These are phyloP conservation scores for Spathaspora gorwiae DNA, from an alignment of 805 yeast species.

Conservation along the genomic window DNA sequence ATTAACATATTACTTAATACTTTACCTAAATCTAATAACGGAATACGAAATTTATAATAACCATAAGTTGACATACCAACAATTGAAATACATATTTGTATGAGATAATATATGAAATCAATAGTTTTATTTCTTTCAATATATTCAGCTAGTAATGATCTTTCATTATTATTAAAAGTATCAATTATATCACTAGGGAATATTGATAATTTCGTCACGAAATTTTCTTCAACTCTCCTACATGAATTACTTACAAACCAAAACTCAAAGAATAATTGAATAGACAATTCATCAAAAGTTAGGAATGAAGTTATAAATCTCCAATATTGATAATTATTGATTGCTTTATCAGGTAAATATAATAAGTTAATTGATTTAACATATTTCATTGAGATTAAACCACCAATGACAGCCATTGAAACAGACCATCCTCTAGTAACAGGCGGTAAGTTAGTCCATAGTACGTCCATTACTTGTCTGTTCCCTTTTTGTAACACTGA, in stretches of 20 bases:
- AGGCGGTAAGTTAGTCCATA: conserved; percentile 15
- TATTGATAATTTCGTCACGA: conserved; percentile 10
- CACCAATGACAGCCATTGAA: conserved; percentile 18
- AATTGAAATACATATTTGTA: conserved; percentile 21
- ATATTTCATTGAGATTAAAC: conserved; percentile 15
- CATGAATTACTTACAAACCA: conserved; percentile 16
- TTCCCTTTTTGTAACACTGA: too few species aligned
- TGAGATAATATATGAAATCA: conserved; percentile 28
- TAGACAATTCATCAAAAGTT: conserved; percentile 23
- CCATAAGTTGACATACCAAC: conserved; percentile 15
- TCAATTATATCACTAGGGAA: conserved; percentile 18
- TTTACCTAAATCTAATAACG: conserved; percentile 18
- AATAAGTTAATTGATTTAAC: conserved; percentile 16
- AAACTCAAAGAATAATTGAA: conserved; percentile 17
- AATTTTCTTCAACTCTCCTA: conserved; percentile 22
- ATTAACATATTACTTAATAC: conserved; percentile 21
- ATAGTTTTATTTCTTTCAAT: conserved; percentile 17
- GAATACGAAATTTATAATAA: conserved; percentile 11
- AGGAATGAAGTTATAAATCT: conserved; percentile 31
- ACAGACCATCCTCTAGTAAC: conserved; percentile 24
- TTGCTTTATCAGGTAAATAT: conserved; percentile 24
- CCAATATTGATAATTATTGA: conserved; percentile 31
- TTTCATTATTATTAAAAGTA: conserved; percentile 15
- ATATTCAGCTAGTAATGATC: conserved; percentile 7
- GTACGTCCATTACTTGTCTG: conserved; percentile 2